Evolutionary conservation across 768 basidiomycete species (phyloP).

Genomic region (Russula griseocarnosa): DNA sequence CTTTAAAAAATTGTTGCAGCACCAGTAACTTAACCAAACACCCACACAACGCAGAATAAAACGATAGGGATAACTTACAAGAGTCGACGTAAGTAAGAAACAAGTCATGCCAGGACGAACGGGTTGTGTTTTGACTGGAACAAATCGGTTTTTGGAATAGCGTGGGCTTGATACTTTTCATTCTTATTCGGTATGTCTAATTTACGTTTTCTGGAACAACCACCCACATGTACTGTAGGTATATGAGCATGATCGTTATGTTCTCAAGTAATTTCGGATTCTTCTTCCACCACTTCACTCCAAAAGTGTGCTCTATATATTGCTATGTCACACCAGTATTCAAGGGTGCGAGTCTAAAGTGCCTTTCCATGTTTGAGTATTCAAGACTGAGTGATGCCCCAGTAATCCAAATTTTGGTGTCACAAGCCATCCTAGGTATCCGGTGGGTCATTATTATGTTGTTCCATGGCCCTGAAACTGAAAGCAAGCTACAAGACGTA

Average conservation of each 20-base stretch:
- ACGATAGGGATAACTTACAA: too few relatives aligned
- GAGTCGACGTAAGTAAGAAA: conserved; percentile 7
- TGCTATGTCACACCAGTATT: conserved; percentile 52
- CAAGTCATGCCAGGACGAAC: background rate
- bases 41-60: too few relatives aligned
- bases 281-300: conserved; percentile 51
- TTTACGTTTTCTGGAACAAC: background rate
- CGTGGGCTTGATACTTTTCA: conserved; percentile 22
- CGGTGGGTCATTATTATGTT: conserved; percentile 40
- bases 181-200: conserved; percentile 23
- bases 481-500: conserved; percentile 42
- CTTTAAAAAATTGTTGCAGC: too few relatives aligned
- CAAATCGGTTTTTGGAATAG: conserved; percentile 10
- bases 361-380: background rate
- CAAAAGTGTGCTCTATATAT: conserved; percentile 44
- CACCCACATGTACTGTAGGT: conserved; percentile 33
- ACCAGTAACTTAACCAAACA: too few relatives aligned
- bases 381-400: background rate
- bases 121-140: background rate
- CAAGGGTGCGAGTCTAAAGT: conserved; percentile 48
- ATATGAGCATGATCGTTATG: conserved; percentile 46
- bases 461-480: background rate
- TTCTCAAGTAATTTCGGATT: conserved; percentile 55
- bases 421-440: conserved; percentile 60
- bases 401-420: conserved; percentile 63